These are phyloP conservation scores for Ophiocordyceps australis DNA, from an alignment of 2,329 filamentous ascomycete genomes.

Conservation along the genomic window DNA sequence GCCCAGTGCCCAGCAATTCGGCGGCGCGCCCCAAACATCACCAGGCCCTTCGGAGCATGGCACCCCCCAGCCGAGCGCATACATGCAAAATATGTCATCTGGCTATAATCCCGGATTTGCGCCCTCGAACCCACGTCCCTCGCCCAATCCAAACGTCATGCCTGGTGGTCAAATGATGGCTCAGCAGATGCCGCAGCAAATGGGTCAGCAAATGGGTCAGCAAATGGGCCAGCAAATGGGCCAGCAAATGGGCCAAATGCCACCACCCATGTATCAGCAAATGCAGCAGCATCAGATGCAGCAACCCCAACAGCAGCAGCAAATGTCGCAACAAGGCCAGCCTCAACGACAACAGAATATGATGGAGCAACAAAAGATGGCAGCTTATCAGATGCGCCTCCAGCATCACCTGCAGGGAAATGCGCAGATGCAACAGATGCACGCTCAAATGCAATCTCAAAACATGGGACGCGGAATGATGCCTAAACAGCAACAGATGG, in stretches of 20 bases:
- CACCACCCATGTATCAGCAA: slow-evolving; percentile 20
- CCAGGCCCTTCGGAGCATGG: slow-evolving; percentile 61
- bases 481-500: slow-evolving; percentile 30
- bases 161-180: slow-evolving; percentile 32
- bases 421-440: slow-evolving; percentile 29
- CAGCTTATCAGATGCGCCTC: slow-evolving; percentile 66
- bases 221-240: no score
- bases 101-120: slow-evolving; percentile 41
- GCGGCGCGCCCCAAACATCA: slow-evolving; percentile 45
- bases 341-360: slow-evolving; percentile 24
- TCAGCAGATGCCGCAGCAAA: slow-evolving; percentile 29
- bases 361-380: slow-evolving; percentile 55
- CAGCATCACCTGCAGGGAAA: slow-evolving; percentile 53
- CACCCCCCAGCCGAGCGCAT: slow-evolving; percentile 58
- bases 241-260: slow-evolving; percentile 28
- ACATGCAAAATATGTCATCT: slow-evolving; percentile 41
- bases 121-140: slow-evolving; percentile 34
- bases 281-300: slow-evolving; percentile 25
- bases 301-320: slow-evolving; percentile 15
- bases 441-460: slow-evolving; percentile 30
- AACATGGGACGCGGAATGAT: slow-evolving; percentile 30
- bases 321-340: slow-evolving; percentile 19
- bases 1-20: slow-evolving; percentile 55
- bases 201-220: slow-evolving; percentile 27
- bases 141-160: slow-evolving; percentile 35